phyloP scores from a whole-genome alignment of 139 green algal genomes.

The Medakamo hakoo region DNA sequence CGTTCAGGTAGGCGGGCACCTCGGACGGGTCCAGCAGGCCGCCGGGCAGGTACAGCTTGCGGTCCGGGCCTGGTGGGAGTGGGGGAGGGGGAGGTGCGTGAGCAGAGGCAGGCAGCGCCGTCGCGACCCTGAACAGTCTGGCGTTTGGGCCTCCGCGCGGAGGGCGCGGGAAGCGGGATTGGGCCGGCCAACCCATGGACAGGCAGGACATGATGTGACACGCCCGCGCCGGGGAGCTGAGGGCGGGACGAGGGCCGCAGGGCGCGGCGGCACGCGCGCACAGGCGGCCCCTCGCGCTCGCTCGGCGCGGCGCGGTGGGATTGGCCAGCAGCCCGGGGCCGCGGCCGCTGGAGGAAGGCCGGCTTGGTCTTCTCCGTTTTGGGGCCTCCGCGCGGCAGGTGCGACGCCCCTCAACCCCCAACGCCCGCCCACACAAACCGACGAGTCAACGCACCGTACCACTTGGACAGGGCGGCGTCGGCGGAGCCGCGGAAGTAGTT shows the following conservation, averaged over 20 bases:
- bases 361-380: too few relatives aligned
- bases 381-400: background rate
- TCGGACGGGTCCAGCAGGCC: slow-evolving; percentile 67
- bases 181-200: background rate
- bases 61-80: slow-evolving; percentile 48
- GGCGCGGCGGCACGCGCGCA: background rate
- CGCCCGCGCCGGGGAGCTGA: background rate
- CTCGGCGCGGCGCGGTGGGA: too few relatives aligned
- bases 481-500: slow-evolving; percentile 45
- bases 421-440: too few relatives aligned
- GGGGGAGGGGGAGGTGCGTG: background rate
- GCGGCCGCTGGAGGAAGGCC: too few relatives aligned
- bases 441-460: slow-evolving; percentile 48
- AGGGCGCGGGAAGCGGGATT: background rate
- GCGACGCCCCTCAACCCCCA: background rate
- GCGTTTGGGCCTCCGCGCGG: background rate
- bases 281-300: too few relatives aligned
- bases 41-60: slow-evolving; percentile 65
- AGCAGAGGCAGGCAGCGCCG: background rate
- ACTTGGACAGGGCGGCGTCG: slow-evolving; percentile 54
- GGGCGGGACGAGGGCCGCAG: too few relatives aligned
- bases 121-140: background rate
- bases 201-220: background rate
- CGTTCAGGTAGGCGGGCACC: slow-evolving; percentile 73
- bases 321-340: too few relatives aligned